Evolutionary conservation across 1,284 basidiomycete species (phyloP).

Genomic region (Vanrija humicola): DNA sequence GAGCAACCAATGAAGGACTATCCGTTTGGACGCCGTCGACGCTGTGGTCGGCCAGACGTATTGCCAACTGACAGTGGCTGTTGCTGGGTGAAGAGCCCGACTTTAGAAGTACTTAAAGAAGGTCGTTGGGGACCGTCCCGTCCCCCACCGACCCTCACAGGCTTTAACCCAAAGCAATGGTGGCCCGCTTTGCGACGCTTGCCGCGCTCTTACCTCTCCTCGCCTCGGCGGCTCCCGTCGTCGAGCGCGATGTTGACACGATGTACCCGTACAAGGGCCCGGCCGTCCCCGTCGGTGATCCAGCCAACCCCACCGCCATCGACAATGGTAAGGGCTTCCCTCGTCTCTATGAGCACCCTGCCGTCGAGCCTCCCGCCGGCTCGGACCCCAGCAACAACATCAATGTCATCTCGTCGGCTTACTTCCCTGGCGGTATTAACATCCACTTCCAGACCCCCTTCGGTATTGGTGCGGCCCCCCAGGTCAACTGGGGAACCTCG

Average conservation of each 20-base stretch:
- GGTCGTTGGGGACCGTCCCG: too few relatives aligned
- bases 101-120: too few relatives aligned
- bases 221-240: background rate
- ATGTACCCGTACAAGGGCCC: slow-evolving; percentile 26
- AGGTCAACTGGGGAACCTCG: slow-evolving; percentile 19
- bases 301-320: slow-evolving; percentile 22
- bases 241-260: slow-evolving; percentile 14
- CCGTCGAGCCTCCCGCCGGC: slow-evolving; percentile 8
- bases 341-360: slow-evolving; percentile 23
- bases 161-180: background rate
- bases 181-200: background rate
- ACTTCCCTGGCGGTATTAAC: slow-evolving; percentile 27
- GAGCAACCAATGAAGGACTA: too few relatives aligned
- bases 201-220: background rate
- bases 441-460: slow-evolving; percentile 38
- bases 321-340: slow-evolving; percentile 26
- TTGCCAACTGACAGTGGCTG: too few relatives aligned
- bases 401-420: slow-evolving; percentile 30
- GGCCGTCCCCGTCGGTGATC: slow-evolving; percentile 27
- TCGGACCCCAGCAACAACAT: slow-evolving; percentile 34
- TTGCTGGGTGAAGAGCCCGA: too few relatives aligned
- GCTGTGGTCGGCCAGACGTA: too few relatives aligned
- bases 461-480: slow-evolving; percentile 25
- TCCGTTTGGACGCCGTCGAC: too few relatives aligned
- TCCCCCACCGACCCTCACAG: background rate